Percentiles rank a stretch among this genome's conserved stretches.
Evolutionary conservation across 139 green algal genomes (phyloP).

Genomic region (Deuterostichococcus epilithicus): DNA sequence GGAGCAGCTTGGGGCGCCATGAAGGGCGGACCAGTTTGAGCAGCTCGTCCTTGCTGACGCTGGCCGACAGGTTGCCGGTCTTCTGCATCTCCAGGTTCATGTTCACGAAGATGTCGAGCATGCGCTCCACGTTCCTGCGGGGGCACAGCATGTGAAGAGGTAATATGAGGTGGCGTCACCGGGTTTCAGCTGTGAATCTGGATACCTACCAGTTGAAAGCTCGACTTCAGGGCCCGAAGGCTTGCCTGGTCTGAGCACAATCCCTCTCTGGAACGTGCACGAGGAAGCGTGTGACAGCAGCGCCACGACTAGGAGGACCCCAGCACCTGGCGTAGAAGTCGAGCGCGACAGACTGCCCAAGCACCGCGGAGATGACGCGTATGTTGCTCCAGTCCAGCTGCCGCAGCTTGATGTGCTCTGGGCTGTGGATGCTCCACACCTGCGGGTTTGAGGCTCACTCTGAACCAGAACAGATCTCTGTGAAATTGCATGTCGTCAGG

Average conservation of each 20-base stretch:
- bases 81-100: conserved; percentile 56
- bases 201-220: no score
- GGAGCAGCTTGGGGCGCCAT: no score
- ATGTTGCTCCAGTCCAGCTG: conserved; percentile 47
- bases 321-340: conserved; percentile 50
- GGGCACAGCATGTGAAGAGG: background rate
- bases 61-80: conserved; percentile 32
- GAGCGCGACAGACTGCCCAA: conserved; percentile 58
- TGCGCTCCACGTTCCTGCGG: conserved; percentile 43
- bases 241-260: no score
- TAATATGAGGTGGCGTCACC: background rate
- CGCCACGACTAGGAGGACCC: no score
- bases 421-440: conserved; percentile 13
- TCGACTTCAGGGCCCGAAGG: no score
- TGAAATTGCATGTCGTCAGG: no score
- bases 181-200: background rate
- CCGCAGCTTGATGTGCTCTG: conserved; percentile 37
- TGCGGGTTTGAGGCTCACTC: no score
- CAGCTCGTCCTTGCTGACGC: conserved; percentile 40
- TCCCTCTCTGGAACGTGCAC: no score
- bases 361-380: conserved; percentile 46
- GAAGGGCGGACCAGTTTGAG: conserved; percentile 4
- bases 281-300: no score
- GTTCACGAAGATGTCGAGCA: conserved; percentile 47
- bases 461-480: background rate